Evolutionary conservation across 495 filamentous ascomycete species (phyloP), one percentile per base, ranked within the genome.

Genomic region (Cudoniella acicularis): DNA sequence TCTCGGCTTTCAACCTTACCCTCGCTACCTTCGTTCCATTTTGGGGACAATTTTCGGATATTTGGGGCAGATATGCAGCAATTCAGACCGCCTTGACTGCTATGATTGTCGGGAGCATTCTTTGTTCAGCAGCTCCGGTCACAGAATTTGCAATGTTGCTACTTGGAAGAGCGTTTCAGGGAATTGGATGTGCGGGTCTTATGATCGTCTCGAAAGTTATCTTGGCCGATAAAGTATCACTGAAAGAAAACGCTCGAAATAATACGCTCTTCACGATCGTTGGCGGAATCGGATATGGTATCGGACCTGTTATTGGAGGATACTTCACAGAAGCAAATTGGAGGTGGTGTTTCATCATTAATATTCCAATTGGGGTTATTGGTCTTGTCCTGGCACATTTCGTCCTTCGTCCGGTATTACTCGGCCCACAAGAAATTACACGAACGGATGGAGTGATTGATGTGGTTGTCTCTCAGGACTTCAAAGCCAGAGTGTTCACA

Each of bases 1-100:
- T 86, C 42, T 80, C 83, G 0, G 71, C 81, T n/a, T 86, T 83
- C 69, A 85, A 78, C 57, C 72, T 87, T 3, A 83, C 82, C 18
- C 76, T 79, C 0, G 77, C 83, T 8, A 74, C 81, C 17, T 85
- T 85, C 64, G 79, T 84, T 6, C 83, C 83, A 11, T 73, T 79
- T 57, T 83, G 77, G 66, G 80, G 78, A 10, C 82, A 85, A 59
- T 67, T 82, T 27, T 71, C 81, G 41, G 82, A 86, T 56, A 72
- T 86, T 40, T 85, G 82, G 57, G 83, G 83, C 10, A 77, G 83
- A 2, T 75, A 79, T 57, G 65, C 63, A 2, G 66, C 70, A 0
- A 69, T 84, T 1, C 78, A 82, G 51, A 56, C 69, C 2, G 72
- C 79, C 22, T 70, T 78, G 9, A 57, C 77, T 18, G 67, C 77